Conservation (phyloP, 2,329 filamentous ascomycete genomes). For the Cladosporium sp. region DNA sequence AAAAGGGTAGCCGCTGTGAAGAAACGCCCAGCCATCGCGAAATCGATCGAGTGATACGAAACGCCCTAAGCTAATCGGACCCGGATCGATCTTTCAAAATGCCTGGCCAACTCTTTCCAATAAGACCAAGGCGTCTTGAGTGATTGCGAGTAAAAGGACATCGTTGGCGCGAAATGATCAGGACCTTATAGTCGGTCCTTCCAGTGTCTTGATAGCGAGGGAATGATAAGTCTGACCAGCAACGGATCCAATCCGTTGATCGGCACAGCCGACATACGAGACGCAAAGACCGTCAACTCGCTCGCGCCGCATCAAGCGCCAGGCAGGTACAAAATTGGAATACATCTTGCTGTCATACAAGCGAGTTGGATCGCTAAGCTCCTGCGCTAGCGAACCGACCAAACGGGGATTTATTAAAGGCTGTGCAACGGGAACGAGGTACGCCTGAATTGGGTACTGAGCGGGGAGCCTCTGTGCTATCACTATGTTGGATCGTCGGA, state of each 20-base stretch:
- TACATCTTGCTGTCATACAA: not conserved
- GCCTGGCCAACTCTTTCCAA: not conserved
- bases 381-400: not conserved
- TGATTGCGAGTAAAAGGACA: not conserved
- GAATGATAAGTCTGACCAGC: not conserved
- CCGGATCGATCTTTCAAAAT: too few species aligned
- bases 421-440: not conserved
- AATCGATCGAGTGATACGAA: not conserved
- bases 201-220: not conserved
- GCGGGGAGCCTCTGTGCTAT: not conserved
- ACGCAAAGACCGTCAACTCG: not conserved
- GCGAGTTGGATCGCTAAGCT: conserved; percentile 8
- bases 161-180: not conserved
- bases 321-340: conserved; percentile 5
- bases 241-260: not conserved
- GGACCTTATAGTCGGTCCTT: not conserved
- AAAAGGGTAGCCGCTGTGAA: conserved; percentile 8
- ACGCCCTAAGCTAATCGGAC: not conserved
- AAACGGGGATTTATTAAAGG: not conserved
- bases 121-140: not conserved
- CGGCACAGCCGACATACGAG: conserved; percentile 9
- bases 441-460: not conserved
- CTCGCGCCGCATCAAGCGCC: not conserved
- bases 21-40: conserved; percentile 10
- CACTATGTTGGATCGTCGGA: not conserved